These are phyloP conservation scores for Clausena lansium DNA, from an alignment of 345 rosid species.

Conservation along the genomic window DNA sequence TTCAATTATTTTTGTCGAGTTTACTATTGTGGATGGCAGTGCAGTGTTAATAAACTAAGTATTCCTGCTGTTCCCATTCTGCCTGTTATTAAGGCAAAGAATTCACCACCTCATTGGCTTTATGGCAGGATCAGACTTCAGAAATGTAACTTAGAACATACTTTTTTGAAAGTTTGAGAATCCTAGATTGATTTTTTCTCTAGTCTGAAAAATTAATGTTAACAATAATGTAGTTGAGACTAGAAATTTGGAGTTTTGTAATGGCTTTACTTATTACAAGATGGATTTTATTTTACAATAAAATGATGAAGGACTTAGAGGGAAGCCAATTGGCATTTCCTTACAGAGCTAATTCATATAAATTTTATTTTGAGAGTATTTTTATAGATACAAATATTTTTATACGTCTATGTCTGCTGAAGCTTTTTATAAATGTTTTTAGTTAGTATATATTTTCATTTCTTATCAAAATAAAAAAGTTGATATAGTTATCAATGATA, in stretches of 20 bases:
- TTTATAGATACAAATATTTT: background rate
- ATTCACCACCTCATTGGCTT: background rate
- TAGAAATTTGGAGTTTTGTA: background rate
- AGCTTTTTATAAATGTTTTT: background rate
- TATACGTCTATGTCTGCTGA: background rate
- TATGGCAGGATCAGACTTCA: background rate
- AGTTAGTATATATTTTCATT: background rate
- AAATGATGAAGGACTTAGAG: background rate
- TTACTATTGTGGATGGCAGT: background rate
- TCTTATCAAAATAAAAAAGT: too few relatives aligned
- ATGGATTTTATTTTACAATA: background rate
- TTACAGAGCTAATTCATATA: background rate
- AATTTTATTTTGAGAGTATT: background rate
- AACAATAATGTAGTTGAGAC: background rate
- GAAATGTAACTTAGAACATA: background rate
- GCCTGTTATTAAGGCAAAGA: background rate
- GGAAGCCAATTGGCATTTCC: background rate
- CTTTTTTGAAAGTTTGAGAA: background rate
- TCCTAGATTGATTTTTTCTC: background rate
- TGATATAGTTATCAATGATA: background rate
- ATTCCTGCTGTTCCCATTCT: background rate
- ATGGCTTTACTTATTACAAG: background rate
- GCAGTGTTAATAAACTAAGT: background rate
- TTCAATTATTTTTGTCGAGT: background rate
- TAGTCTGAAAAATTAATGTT: background rate